Base-by-base conservation (phyloP, 2,329 filamentous ascomycete genomes). In the Aspergillus novofumigatus region DNA sequence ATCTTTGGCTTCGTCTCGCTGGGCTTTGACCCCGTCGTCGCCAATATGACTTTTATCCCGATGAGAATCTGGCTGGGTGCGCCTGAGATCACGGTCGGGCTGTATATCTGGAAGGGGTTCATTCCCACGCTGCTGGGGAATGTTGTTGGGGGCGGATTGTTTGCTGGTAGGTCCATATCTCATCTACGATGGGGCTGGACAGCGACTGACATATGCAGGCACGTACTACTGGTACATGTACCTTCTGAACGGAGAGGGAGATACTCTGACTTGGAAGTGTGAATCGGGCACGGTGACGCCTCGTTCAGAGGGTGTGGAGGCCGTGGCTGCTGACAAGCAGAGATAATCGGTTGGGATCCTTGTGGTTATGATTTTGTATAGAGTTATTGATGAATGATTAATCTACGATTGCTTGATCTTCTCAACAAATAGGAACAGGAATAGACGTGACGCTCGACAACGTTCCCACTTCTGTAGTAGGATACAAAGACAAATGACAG, bases 61-160 rank as follows among this genome's bases (percentile, higher is more conserved):
- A 65, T 83, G 48, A 80, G 72, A 0, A 82, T 85, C 38, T 85
- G 76, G 70, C 65, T 80, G 0, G 69, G 72, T 0, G 73, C 79
- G 0, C 75, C 78, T 0, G 69, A 70, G 0, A 71, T 84, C 23
- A 76, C 69, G 2, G 75, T 81, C 0, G 73, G 77, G 0, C 70
- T 83, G 44, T 85, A 84, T 55, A 81, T 85, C 59, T 85, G 81
- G 80, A 83, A 85, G 64, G 79, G 77, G 0, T 77, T 84, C 59
- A 79, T 85, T 35, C 83, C 82, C 0, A 75, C 80, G 0, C 59
- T 78, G 2, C 60, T 84, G 1, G 82, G 82, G 0, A 85, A 85
- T 59, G 77, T 82, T n/a, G 62, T 85, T 2, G 82, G 82, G 0
- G 83, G 82, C 1, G 75, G 71, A 0, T 42, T 83, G 1, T 84